Evolutionary conservation across 2,329 filamentous ascomycete genomes (phyloP), one percentile per base, ranked within the genome.

Genomic region (Colletotrichum lini): DNA sequence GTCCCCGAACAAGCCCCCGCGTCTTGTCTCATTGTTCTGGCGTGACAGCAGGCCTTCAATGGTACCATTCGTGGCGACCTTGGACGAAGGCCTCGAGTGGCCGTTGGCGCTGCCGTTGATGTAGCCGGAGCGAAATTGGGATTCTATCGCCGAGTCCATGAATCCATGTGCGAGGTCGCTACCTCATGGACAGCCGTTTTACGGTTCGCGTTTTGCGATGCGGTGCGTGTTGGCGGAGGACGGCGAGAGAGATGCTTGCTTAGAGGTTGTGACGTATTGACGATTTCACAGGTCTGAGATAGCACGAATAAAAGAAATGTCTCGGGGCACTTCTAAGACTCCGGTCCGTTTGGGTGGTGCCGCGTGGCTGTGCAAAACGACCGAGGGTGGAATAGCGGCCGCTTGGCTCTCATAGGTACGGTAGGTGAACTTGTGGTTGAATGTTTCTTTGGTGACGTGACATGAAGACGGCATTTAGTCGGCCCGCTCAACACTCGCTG

Each of bases 71-170:
- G 64, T 57, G 42, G 50, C 40, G 54, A 47, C 50, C 66, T 61
- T 72, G 54, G 57, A 47, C 4, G 60, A 50, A 21, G 57, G 38
- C 47, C 54, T 70, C 15, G 61, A 18, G 30, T 65, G 54, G 70
- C 70, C 60, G 49, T 69, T 70, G 57, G 59, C 15, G 66, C 60
- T 42, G 60, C 66, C 49, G 56, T 65, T 64, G 49, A 60, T 35
- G 42, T 15, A 47, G 70, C 72, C 72, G 26, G 69, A 57, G 50
- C 65, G 65, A 53, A 69, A 62, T 53, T 73, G 64, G 56, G 69
- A 59, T 57, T 60, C 70, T 64, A 72, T 66, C 59, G 61, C 72
- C 56, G 72, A 72, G 70, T 73, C 72, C 72, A 73, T 73, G 61
- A 66, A 73, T 65, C 72, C 69, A 73, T 73, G 62, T 68, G 65